Evolutionary conservation across 2,329 filamentous ascomycete species (phyloP).

Genomic region (Alternaria novae-zelandiae): DNA sequence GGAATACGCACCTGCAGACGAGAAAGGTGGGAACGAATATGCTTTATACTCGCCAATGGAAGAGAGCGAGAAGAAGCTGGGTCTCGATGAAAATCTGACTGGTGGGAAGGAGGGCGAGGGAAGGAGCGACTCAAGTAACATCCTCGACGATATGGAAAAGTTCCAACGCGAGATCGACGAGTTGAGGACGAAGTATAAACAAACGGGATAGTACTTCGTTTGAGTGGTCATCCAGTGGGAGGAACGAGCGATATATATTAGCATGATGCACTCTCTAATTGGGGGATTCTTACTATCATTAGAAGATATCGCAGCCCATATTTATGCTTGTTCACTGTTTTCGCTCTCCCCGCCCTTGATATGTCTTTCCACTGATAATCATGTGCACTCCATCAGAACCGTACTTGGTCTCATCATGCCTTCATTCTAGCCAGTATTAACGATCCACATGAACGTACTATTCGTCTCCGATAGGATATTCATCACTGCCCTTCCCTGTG

Average conservation of each 20-base stretch:
- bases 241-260: neutral
- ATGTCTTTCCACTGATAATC: neutral
- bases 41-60: conserved; percentile 37
- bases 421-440: neutral
- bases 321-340: neutral
- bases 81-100: neutral
- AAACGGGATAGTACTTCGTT: conserved; percentile 1
- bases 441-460: neutral
- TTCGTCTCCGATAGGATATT: neutral
- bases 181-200: conserved; percentile 38
- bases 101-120: neutral
- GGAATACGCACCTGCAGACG: conserved; percentile 29
- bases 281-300: neutral
- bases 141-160: conserved; percentile 49
- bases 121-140: conserved; percentile 33
- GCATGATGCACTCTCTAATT: neutral
- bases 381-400: neutral
- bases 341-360: neutral
- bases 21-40: conserved; percentile 26
- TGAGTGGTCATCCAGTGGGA: neutral
- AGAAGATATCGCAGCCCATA: neutral
- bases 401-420: neutral
- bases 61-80: conserved; percentile 29
- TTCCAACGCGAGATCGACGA: conserved; percentile 50
- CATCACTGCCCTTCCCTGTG: neutral